phyloP scores from a whole-genome alignment of 106 monocot species.

The Narthecium ossifragum region DNA sequence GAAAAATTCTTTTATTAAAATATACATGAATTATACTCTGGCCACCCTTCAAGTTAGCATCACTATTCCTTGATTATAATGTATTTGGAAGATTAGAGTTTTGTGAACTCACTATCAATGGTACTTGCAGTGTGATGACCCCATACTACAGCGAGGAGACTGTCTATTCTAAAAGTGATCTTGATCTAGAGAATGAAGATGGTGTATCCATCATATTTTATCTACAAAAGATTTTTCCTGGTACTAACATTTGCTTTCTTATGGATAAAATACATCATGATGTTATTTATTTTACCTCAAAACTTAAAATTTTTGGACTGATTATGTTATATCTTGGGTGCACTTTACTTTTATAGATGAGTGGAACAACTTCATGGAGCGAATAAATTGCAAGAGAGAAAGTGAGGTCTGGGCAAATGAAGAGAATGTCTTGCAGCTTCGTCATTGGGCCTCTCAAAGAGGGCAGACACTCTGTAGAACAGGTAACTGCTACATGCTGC shows the following conservation, averaged over 20 bases:
- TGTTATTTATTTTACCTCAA: too few species aligned
- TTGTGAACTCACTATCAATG: too few species aligned
- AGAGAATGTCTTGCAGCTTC: conserved; percentile 96
- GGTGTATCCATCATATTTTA: conserved; percentile 97
- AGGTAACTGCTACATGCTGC: conserved; percentile 38
- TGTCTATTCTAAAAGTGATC: conserved; percentile 89
- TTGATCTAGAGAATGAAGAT: conserved; percentile 99
- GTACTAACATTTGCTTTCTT: conserved; percentile 24
- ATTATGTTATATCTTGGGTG: too few species aligned
- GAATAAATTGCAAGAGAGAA: conserved; percentile 81
- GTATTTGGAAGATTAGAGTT: too few species aligned
- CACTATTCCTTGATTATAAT: too few species aligned
- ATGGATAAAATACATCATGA: not conserved
- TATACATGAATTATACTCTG: too few species aligned
- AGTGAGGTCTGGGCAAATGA: conserved; percentile 92
- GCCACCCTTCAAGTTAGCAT: too few species aligned
- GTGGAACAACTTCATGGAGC: conserved; percentile 98
- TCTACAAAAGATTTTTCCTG: conserved; percentile 97
- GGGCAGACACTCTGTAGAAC: conserved; percentile 97
- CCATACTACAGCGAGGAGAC: conserved; percentile 99
- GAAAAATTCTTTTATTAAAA: too few species aligned
- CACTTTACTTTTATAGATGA: conserved; percentile 92
- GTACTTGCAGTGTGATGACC: conserved; percentile 93
- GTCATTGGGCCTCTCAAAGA: conserved; percentile 93
- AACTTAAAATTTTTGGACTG: too few species aligned